Percentiles rank a stretch among this genome's conserved stretches.
These are phyloP conservation scores for Plenodomus lindquistii DNA, from an alignment of 2,329 filamentous ascomycete genomes.

Conservation along the genomic window DNA sequence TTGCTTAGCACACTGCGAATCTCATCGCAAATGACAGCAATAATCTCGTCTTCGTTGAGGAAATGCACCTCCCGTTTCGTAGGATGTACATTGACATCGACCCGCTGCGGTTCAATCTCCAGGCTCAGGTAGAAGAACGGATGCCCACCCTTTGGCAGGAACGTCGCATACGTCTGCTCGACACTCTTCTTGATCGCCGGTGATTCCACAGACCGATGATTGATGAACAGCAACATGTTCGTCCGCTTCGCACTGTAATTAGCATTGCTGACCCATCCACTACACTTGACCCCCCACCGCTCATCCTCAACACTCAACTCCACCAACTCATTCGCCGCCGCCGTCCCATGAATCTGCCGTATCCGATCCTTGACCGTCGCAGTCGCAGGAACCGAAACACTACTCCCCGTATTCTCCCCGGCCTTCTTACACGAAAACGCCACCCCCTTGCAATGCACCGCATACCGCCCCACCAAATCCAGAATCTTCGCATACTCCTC, in stretches of 20 bases:
- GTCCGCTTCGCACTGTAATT: conserved; percentile 95
- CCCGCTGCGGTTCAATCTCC: conserved; percentile 86
- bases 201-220: conserved; percentile 92
- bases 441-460: conserved; percentile 87
- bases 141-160: conserved; percentile 90
- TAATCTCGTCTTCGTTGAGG: conserved; percentile 94
- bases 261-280: conserved; percentile 84
- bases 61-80: conserved; percentile 98
- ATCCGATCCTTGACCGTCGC: conserved; percentile 81
- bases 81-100: conserved; percentile 97
- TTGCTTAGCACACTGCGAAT: conserved; percentile 78
- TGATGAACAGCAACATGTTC: conserved; percentile 88
- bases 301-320: conserved; percentile 72
- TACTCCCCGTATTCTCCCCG: conserved; percentile 78
- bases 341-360: conserved; percentile 82
- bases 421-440: conserved; percentile 97
- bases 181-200: conserved; percentile 83
- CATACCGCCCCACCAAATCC: conserved; percentile 90
- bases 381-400: conserved; percentile 72
- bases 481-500: conserved; percentile 99
- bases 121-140: conserved; percentile 92
- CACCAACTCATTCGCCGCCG: conserved; percentile 86
- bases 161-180: conserved; percentile 85
- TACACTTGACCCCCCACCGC: conserved; percentile 81
- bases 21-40: conserved; percentile 79